Conservation (phyloP, 495 filamentous ascomycete genomes). For the Hypoxylon lienhwacheense region DNA sequence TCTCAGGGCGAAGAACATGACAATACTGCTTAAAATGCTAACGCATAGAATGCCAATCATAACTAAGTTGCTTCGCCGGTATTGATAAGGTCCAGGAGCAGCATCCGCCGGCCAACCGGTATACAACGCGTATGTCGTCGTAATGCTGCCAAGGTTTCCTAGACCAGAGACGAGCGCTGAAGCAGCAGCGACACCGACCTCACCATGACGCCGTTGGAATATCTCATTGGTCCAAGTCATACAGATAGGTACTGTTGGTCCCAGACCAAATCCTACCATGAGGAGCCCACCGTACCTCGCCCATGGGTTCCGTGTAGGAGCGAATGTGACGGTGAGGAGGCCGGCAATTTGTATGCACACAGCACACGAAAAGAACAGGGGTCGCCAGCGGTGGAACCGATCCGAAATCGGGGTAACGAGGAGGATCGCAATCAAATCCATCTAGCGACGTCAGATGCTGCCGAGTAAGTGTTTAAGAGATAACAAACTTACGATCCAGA, state of each 20-base stretch:
- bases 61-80: conserved; percentile 77
- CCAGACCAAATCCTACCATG: conserved; percentile 87
- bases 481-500: conserved; percentile 73
- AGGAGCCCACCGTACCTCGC: conserved; percentile 85
- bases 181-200: conserved; percentile 89
- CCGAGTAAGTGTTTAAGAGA: not conserved
- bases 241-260: conserved; percentile 86
- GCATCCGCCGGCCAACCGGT: conserved; percentile 80
- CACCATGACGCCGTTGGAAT: conserved; percentile 85
- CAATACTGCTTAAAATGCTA: conserved; percentile 70
- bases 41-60: conserved; percentile 84
- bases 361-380: conserved; percentile 78
- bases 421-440: conserved; percentile 86
- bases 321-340: conserved; percentile 78
- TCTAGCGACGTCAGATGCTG: conserved; percentile 46
- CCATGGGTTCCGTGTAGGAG: conserved; percentile 69
- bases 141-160: conserved; percentile 80
- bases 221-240: conserved; percentile 94
- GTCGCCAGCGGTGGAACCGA: conserved; percentile 78
- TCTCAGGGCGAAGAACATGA: conserved; percentile 67
- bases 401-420: conserved; percentile 84
- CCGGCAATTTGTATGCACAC: conserved; percentile 80
- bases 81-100: conserved; percentile 66
- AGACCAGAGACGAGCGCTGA: conserved; percentile 82
- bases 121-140: conserved; percentile 88